Evolutionary conservation across 2,329 filamentous ascomycete genomes (phyloP).

Genomic region (Venturia nashicola): DNA sequence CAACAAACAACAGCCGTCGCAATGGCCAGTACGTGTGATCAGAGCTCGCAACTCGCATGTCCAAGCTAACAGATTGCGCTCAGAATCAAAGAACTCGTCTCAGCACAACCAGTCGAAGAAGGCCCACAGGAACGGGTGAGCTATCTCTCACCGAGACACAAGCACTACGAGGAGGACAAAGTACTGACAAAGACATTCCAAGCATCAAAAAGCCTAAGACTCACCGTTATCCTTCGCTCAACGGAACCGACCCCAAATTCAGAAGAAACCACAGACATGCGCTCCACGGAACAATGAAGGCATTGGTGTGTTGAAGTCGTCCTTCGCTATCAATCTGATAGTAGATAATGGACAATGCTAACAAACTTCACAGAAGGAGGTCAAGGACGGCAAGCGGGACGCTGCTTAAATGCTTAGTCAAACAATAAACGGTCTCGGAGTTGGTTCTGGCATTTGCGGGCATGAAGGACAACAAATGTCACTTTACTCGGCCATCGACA

Average conservation of each 20-base stretch:
- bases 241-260: slow-evolving; percentile 99
- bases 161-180: neutral
- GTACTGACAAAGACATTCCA: slow-evolving; percentile 13
- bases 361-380: slow-evolving; percentile 64
- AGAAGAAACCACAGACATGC: slow-evolving; percentile 99
- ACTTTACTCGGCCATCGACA: neutral
- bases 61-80: neutral
- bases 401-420: slow-evolving; percentile 50
- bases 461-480: neutral
- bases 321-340: slow-evolving; percentile 3
- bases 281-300: slow-evolving; percentile 96
- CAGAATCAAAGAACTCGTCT: slow-evolving; percentile 99
- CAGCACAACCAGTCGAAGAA: slow-evolving; percentile 98
- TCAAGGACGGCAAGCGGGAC: slow-evolving; percentile 91
- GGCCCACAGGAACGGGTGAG: slow-evolving; percentile 97
- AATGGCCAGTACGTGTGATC: slow-evolving; percentile 11
- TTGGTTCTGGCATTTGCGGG: neutral
- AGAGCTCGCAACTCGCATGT: neutral
- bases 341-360: neutral
- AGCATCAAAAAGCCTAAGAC: slow-evolving; percentile 99
- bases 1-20: slow-evolving; percentile 4
- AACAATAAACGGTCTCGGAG: slow-evolving; percentile 3
- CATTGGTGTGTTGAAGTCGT: slow-evolving; percentile 58
- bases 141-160: neutral
- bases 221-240: slow-evolving; percentile 95